phyloP scores from a whole-genome alignment of 345 rosid species.

The Acer negundo region DNA sequence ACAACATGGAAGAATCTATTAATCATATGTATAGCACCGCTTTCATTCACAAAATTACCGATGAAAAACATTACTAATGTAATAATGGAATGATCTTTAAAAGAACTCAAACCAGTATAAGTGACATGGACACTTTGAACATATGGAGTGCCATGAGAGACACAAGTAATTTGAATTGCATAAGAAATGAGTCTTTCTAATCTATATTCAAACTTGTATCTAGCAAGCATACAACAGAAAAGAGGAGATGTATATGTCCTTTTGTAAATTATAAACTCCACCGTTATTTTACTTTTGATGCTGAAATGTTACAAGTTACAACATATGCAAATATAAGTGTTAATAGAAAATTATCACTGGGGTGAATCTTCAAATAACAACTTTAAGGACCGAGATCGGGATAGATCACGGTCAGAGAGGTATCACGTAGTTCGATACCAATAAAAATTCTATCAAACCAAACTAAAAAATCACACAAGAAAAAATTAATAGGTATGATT shows the following conservation, averaged over 20 bases:
- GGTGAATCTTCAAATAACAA: too few species aligned
- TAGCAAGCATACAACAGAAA: slow-evolving; percentile 6
- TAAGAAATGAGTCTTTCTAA: background rate
- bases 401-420: too few species aligned
- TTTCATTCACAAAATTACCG: background rate
- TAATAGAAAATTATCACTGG: too few species aligned
- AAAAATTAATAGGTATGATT: too few species aligned
- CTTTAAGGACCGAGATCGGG: too few species aligned
- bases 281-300: background rate
- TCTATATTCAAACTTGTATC: background rate
- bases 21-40: background rate
- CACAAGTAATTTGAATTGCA: background rate
- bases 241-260: background rate
- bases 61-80: background rate
- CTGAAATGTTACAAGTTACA: background rate
- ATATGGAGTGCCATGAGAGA: background rate
- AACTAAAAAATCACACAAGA: too few species aligned
- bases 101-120: background rate
- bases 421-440: too few species aligned
- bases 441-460: too few species aligned
- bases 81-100: background rate
- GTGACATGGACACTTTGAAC: background rate
- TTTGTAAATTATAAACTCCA: background rate
- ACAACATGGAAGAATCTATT: slow-evolving; percentile 11
- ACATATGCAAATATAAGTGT: background rate